Evolutionary conservation across 2,329 filamentous ascomycete genomes (phyloP), one percentile per base, ranked within the genome.

Genomic region (Sporothrix dimorphospora): DNA sequence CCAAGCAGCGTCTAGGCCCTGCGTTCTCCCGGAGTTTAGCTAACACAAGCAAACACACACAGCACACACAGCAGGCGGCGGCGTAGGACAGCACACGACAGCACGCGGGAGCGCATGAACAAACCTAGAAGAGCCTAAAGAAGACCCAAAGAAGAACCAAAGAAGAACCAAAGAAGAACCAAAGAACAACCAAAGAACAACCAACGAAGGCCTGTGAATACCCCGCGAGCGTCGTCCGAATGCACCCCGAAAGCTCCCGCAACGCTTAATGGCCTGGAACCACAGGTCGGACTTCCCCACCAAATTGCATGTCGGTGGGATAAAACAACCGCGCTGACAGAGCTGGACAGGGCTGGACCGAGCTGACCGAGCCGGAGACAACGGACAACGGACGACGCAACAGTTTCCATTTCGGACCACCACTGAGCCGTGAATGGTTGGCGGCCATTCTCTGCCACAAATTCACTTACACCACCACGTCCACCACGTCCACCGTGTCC

Each of bases 261-360:
- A 11, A 34, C 63, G 40, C 61, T 21, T 47, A 11, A 47, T 30
- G 12, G 24, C 12, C 16, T 19, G 14, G 34, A 24, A 21, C 57
- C n/a, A 61, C 34, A 45, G 19, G 27, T 11, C 63, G 63, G 63
- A 66, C 63, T 66, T 66, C 63, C 63, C 63, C 63, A 66, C 21
- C 63, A 66, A 34, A 45, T 59, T 19, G 59, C 59, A 65, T 45
- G 27, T 27, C 21, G 12, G 38, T 21, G n/a, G 21, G 59, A 65
- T 27, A n/a, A 65, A 63, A 45, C 38, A 40, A 21, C 59, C 59
- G 59, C 59, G 38, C 59, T 63, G 59, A 27, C 59, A 45, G 38
- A 24, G 38, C 59, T 5, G 1, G 5, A n/a, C 45, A 47, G 51
- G 9, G 4, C 21, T 55, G n/a, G n/a, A n/a, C n/a, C n/a, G n/a